A percentile compares a stretch with the other conserved stretches of the same genome.
phyloP scores from a whole-genome alignment of 306 rosid genomes.

The Glycine tomentella region DNA sequence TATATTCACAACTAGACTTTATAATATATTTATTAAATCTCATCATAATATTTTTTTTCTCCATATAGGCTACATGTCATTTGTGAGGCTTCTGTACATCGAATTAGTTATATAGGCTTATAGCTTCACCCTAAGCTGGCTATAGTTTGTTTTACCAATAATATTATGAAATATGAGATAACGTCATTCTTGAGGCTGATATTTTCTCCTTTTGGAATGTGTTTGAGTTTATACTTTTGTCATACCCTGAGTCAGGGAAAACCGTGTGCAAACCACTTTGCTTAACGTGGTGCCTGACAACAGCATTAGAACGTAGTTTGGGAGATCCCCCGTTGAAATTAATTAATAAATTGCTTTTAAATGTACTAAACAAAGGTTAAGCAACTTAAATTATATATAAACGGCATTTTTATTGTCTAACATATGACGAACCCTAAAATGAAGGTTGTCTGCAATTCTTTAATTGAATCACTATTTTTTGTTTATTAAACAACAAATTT shows the following conservation, averaged over 20 bases:
- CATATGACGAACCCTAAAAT: no score
- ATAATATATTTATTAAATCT: background rate
- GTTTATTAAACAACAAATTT: no score
- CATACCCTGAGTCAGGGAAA: background rate
- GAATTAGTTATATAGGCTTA: background rate
- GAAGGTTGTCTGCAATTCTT: no score
- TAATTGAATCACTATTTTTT: no score
- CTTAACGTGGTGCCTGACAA: constrained; percentile 13
- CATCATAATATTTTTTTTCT: background rate
- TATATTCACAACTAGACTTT: background rate
- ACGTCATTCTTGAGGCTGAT: background rate
- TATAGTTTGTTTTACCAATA: background rate
- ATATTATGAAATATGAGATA: background rate
- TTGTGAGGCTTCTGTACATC: background rate
- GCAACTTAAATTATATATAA: background rate
- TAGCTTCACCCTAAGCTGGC: background rate
- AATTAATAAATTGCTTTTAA: background rate
- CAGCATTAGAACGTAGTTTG: background rate
- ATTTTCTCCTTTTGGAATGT: background rate
- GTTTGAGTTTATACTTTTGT: background rate
- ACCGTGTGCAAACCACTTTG: background rate
- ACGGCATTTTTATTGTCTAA: no score
- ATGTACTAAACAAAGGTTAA: background rate
- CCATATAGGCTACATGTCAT: background rate
- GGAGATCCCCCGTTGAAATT: background rate